A percentile compares a stretch with the other conserved stretches of the same genome.
Conservation (phyloP, 768 basidiomycete genomes). For the Coprinopsis sp. region DNA sequence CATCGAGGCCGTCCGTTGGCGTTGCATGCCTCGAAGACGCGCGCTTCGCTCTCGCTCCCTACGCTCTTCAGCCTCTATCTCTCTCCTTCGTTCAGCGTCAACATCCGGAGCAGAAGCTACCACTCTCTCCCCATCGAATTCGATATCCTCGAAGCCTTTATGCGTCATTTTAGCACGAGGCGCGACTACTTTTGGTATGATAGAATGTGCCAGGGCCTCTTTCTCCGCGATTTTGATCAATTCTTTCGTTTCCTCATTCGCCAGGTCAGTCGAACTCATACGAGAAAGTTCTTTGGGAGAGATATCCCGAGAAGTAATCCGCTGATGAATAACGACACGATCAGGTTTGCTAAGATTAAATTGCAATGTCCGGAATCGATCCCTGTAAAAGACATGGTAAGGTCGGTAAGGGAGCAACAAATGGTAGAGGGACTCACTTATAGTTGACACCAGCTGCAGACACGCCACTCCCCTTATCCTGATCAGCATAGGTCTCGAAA, state of each 20-base stretch:
- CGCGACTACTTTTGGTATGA: conserved; percentile 63
- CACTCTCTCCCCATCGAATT: conserved; percentile 56
- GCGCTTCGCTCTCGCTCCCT: conserved; percentile 67
- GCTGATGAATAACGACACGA: conserved; percentile 71
- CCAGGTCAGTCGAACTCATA: conserved; percentile 87
- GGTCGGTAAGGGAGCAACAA: conserved; percentile 6
- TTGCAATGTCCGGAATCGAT: conserved; percentile 84
- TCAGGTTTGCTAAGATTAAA: conserved; percentile 86
- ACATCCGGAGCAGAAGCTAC: conserved; percentile 35
- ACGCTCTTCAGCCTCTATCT: conserved; percentile 65
- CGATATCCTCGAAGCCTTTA: conserved; percentile 89
- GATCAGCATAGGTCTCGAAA: conserved; percentile 72
- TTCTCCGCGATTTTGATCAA: conserved; percentile 79
- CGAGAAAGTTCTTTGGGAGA: conserved; percentile 68
- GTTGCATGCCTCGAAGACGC: conserved; percentile 47
- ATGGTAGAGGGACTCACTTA: conserved; percentile 47
- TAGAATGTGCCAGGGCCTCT: conserved; percentile 81
- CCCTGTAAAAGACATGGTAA: conserved; percentile 39
- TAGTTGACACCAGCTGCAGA: conserved; percentile 69
- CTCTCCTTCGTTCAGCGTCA: conserved; percentile 57
- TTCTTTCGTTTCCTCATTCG: conserved; percentile 81
- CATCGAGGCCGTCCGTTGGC: conserved; percentile 49
- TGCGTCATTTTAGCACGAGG: conserved; percentile 84
- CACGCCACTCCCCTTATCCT: conserved; percentile 65
- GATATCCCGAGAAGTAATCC: conserved; percentile 65